Percentiles rank a stretch among this genome's conserved stretches.
These are phyloP conservation scores for Eleusine coracana DNA, from an alignment of 176 grass and related monocot species.

Conservation along the genomic window DNA sequence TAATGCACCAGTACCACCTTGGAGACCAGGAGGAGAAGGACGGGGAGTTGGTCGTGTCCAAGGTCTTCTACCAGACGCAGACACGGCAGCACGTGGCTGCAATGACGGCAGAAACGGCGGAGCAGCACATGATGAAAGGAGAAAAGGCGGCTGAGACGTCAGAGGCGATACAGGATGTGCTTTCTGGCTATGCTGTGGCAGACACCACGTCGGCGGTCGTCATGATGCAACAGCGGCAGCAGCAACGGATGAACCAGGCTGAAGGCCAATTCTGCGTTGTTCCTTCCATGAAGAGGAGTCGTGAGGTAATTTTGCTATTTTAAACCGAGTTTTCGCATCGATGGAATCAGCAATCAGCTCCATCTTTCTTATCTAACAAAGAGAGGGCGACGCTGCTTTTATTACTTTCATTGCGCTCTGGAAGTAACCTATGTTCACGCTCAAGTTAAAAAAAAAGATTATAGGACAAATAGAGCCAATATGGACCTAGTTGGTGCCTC, in stretches of 20 bases:
- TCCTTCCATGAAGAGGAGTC: conserved; percentile 41
- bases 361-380: too few relatives aligned
- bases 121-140: conserved; percentile 34
- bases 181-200: neutral
- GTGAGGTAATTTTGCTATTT: conserved; percentile 54
- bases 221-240: conserved; percentile 31
- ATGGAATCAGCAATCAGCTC: too few relatives aligned
- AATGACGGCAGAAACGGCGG: neutral
- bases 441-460: too few relatives aligned
- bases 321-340: neutral
- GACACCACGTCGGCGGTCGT: neutral
- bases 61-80: conserved; percentile 90
- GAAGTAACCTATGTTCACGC: too few relatives aligned
- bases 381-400: too few relatives aligned
- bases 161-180: neutral
- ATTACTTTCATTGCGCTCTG: too few relatives aligned
- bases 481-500: too few relatives aligned
- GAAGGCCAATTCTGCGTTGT: conserved; percentile 50
- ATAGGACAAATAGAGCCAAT: too few relatives aligned
- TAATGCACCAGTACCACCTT: conserved; percentile 97
- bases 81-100: conserved; percentile 43
- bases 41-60: conserved; percentile 80
- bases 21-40: conserved; percentile 87
- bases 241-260: conserved; percentile 36
- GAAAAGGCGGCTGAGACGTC: conserved; percentile 29